A percentile compares a stretch with the other conserved stretches of the same genome.
Conservation (phyloP, 768 basidiomycete species). For the Dentipellis sp. region DNA sequence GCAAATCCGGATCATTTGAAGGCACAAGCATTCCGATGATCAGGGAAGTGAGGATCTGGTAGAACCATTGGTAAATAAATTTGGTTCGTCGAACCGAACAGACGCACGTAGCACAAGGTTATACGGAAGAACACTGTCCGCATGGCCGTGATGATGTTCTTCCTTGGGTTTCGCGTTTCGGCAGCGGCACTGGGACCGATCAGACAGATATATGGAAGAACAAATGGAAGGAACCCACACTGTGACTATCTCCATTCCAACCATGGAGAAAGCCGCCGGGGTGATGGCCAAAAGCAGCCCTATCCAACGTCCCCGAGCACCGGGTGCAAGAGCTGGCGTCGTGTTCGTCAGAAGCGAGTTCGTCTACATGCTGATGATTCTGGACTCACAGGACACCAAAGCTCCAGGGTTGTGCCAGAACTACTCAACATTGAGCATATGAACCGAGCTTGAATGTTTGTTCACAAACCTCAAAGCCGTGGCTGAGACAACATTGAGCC, state of each 20-base stretch:
- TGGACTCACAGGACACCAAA: slow-evolving; percentile 9
- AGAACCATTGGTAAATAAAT: neutral
- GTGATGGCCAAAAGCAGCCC: slow-evolving; percentile 12
- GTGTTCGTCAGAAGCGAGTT: too few relatives aligned
- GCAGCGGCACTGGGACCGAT: slow-evolving; percentile 7
- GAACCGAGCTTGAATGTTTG: neutral
- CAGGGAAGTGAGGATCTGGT: slow-evolving; percentile 10
- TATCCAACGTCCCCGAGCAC: slow-evolving; percentile 10
- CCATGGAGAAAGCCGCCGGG: slow-evolving; percentile 12
- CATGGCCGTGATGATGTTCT: slow-evolving; percentile 9
- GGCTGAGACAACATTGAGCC: neutral
- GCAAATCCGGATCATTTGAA: slow-evolving; percentile 12
- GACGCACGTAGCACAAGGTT: slow-evolving; percentile 11
- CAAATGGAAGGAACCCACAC: slow-evolving; percentile 1
- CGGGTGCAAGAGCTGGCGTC: slow-evolving; percentile 11
- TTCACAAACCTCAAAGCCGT: slow-evolving; percentile 9
- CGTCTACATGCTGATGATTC: neutral
- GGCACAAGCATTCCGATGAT: slow-evolving; percentile 14
- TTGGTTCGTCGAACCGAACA: neutral
- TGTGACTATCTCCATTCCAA: slow-evolving; percentile 13
- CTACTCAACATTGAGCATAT: neutral
- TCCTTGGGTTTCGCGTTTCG: slow-evolving; percentile 14
- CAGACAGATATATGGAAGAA: neutral
- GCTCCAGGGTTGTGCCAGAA: slow-evolving; percentile 13
- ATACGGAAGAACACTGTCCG: slow-evolving; percentile 13